phyloP scores from a whole-genome alignment of 148 eudicot genomes.

The Camellia japonica region DNA sequence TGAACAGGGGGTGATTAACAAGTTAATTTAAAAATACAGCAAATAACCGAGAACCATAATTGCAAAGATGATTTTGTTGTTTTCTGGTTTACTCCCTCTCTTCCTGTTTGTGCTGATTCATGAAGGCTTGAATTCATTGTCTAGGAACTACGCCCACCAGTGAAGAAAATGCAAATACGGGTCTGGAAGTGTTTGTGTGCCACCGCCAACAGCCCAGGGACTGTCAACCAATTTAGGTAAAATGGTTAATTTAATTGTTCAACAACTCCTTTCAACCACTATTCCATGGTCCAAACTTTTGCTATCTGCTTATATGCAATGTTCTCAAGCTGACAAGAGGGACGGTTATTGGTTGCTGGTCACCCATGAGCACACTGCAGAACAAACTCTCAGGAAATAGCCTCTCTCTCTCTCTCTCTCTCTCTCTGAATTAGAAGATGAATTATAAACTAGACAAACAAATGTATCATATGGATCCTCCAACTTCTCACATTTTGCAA shows the following conservation, averaged over 20 bases:
- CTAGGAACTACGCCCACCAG: conserved; percentile 71
- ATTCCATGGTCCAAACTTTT: conserved; percentile 40
- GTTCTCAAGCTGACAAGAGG: conserved; percentile 27
- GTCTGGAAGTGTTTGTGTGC: conserved; percentile 71
- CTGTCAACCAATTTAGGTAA: background rate
- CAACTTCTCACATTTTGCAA: background rate
- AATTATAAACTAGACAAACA: background rate
- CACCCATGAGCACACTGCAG: conserved; percentile 93
- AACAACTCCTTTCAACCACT: conserved; percentile 33
- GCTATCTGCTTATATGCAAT: conserved; percentile 50
- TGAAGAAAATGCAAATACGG: conserved; percentile 64
- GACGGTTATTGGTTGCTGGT: conserved; percentile 69
- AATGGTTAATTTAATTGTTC: conserved; percentile 42
- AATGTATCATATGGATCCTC: background rate
- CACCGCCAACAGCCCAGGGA: conserved; percentile 30
- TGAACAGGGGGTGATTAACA: background rate
- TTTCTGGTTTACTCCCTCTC: background rate
- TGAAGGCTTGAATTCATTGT: background rate
- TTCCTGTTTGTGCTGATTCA: background rate
- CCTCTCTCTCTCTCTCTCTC: background rate
- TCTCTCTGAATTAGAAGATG: background rate
- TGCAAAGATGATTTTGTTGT: background rate
- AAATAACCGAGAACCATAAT: background rate
- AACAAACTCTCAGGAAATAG: background rate
- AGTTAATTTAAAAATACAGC: background rate